Conservation (phyloP, 2,329 filamentous ascomycete species). For the Paecilomyces niveus region DNA sequence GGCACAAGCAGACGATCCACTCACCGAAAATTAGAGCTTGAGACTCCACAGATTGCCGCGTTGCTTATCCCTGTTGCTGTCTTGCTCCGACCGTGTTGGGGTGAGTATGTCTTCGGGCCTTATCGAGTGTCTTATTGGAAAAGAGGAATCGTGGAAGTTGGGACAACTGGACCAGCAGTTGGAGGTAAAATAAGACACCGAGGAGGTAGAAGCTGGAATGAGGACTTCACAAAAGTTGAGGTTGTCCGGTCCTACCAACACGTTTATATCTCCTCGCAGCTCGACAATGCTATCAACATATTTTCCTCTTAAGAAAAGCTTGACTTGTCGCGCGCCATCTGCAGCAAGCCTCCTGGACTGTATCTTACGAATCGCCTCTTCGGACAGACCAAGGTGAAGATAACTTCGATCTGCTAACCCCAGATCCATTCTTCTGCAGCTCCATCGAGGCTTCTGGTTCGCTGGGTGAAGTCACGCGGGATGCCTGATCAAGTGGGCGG, state of each 20-base stretch:
- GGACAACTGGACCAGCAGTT: background rate
- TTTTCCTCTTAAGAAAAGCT: background rate
- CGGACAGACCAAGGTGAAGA: background rate
- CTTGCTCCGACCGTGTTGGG: background rate
- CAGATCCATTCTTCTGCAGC: background rate
- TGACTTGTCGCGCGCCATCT: slow-evolving; percentile 7
- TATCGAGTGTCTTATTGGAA: background rate
- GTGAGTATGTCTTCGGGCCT: background rate
- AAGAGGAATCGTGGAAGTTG: background rate
- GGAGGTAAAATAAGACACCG: background rate
- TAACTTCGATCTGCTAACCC: background rate
- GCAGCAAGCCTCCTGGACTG: slow-evolving; percentile 6
- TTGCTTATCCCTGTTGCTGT: background rate
- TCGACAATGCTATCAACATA: background rate
- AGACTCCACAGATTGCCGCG: background rate
- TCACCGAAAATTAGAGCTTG: background rate
- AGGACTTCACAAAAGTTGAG: background rate
- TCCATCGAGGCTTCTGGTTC: background rate
- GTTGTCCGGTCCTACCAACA: background rate
- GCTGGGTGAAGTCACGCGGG: background rate
- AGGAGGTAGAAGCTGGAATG: background rate
- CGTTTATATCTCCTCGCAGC: background rate
- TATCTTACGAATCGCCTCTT: slow-evolving; percentile 5
- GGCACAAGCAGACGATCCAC: background rate
- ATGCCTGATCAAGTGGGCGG: background rate